A percentile compares a stretch with the other conserved stretches of the same genome.
Conservation (phyloP, 2,329 filamentous ascomycete genomes). For the Trichophyton mentagrophytes region DNA sequence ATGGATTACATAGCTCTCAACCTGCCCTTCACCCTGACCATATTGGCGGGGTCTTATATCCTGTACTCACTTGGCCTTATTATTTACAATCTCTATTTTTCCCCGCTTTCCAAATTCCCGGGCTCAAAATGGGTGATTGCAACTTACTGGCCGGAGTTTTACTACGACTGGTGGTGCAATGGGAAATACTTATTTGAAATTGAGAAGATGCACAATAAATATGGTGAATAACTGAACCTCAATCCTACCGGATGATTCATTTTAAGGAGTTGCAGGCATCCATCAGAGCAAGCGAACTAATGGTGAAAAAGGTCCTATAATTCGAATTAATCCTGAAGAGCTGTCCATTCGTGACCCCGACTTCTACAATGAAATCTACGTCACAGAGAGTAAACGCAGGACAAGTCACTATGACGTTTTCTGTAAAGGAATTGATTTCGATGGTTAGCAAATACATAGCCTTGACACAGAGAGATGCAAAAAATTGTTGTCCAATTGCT, state of each 20-base stretch:
- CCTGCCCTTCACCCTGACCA: not conserved
- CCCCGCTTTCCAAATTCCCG: constrained; percentile 15
- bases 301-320: constrained; percentile 12
- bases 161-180: constrained; percentile 15
- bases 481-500: not conserved
- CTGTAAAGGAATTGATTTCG: not conserved
- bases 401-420: constrained; percentile 3
- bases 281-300: constrained; percentile 11
- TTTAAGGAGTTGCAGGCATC: constrained; percentile 8
- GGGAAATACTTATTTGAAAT: constrained; percentile 19
- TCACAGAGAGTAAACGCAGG: not conserved
- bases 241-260: not conserved
- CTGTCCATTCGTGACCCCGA: constrained; percentile 14
- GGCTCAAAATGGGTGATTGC: constrained; percentile 15
- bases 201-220: constrained; percentile 20
- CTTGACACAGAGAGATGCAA: not conserved
- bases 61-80: constrained; percentile 14
- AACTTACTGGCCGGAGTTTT: constrained; percentile 17
- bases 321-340: constrained; percentile 17
- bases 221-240: constrained; percentile 14
- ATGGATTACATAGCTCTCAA: not conserved
- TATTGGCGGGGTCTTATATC: not conserved
- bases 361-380: constrained; percentile 14
- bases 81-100: constrained; percentile 15
- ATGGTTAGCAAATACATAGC: not conserved